These are phyloP conservation scores for Xylaria polymorpha DNA, from an alignment of 2,329 filamentous ascomycete species.

Conservation along the genomic window DNA sequence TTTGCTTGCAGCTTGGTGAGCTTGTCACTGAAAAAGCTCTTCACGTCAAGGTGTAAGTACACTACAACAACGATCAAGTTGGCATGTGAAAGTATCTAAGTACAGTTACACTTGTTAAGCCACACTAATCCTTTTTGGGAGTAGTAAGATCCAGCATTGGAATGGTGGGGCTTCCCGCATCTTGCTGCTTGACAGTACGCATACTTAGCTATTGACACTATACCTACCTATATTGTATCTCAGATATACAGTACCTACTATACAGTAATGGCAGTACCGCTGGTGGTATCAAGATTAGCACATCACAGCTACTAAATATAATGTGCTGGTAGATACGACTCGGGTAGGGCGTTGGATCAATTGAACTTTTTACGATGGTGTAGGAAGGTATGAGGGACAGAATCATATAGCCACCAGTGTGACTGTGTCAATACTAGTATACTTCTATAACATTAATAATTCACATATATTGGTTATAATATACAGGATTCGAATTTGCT, in stretches of 20 bases:
- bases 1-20: constrained; percentile 4
- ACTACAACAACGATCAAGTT: neutral
- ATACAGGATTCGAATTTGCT: too few species aligned
- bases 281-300: too few species aligned
- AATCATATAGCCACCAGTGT: too few species aligned
- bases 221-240: neutral
- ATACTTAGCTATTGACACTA: neutral
- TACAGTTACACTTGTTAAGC: neutral
- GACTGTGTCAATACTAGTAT: too few species aligned
- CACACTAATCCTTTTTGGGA: neutral
- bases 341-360: neutral
- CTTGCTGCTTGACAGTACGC: neutral
- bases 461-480: too few species aligned
- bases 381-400: too few species aligned
- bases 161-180: constrained; percentile 26
- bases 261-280: neutral
- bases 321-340: neutral
- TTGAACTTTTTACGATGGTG: neutral
- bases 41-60: neutral
- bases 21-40: constrained; percentile 9
- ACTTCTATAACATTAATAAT: too few species aligned
- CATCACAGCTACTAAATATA: neutral
- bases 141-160: neutral
- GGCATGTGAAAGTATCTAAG: constrained; percentile 31
- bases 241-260: neutral